Evolutionary conservation across 495 filamentous ascomycete genomes (phyloP).

Genomic region (Podospora sp.): DNA sequence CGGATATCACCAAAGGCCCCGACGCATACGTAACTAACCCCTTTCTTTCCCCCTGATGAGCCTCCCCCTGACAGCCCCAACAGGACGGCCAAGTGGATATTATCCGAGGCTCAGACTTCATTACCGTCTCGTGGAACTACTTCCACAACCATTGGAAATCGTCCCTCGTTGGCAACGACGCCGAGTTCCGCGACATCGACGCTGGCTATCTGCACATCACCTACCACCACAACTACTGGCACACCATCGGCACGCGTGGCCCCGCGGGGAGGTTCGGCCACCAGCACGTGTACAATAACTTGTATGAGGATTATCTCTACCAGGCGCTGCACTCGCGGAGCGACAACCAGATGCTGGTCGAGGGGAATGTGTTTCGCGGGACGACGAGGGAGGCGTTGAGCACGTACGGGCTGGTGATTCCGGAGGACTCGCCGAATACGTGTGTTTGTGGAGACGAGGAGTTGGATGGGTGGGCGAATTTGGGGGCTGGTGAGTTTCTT

Average conservation of each 20-base stretch:
- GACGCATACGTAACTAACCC: conserved; percentile 60
- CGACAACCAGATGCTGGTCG: conserved; percentile 57
- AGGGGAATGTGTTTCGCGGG: conserved; percentile 51
- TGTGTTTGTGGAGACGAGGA: conserved; percentile 32
- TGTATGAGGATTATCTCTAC: conserved; percentile 44
- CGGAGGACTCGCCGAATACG: conserved; percentile 41
- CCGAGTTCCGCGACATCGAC: conserved; percentile 47
- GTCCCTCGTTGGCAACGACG: conserved; percentile 63
- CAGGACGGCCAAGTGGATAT: conserved; percentile 66
- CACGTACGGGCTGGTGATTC: conserved; percentile 52
- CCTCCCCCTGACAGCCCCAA: conserved; percentile 6
- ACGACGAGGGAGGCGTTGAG: conserved; percentile 46
- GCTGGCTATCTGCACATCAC: conserved; percentile 61
- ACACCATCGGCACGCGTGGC: conserved; percentile 62
- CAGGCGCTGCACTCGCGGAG: conserved; percentile 58
- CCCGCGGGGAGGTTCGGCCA: conserved; percentile 68
- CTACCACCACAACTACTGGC: conserved; percentile 63
- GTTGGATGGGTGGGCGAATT: conserved; percentile 37
- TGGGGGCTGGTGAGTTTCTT: conserved; percentile 41
- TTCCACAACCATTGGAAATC: conserved; percentile 69
- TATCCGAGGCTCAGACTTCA: conserved; percentile 53
- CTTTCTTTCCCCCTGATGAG: conserved; percentile 22
- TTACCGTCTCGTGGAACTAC: conserved; percentile 54
- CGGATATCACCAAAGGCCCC: conserved; percentile 57
- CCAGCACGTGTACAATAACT: conserved; percentile 53